Percentiles rank a stretch among this genome's conserved stretches.
Conservation (phyloP, 306 rosid genomes). For the Inga leiocalycina region DNA sequence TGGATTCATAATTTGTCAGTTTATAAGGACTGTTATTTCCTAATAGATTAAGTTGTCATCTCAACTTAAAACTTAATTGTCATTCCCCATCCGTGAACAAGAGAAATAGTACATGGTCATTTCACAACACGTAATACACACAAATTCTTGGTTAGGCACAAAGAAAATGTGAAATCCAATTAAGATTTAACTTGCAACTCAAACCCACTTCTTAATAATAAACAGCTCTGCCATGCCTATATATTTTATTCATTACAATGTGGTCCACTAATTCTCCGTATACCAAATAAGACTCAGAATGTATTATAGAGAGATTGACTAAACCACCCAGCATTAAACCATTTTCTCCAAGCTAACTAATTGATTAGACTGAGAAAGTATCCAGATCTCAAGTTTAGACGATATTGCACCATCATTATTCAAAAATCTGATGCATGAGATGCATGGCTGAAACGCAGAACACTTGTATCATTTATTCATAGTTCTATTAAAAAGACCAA, state of each 20-base stretch:
- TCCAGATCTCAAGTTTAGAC: not conserved
- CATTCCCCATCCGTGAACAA: not conserved
- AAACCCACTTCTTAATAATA: not conserved
- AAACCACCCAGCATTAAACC: not conserved
- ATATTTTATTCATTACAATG: not conserved
- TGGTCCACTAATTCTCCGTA: not conserved
- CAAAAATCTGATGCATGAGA: not conserved
- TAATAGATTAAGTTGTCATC: not conserved
- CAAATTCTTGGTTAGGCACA: not conserved
- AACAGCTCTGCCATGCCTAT: not conserved
- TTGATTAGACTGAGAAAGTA: not conserved
- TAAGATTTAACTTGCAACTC: not conserved
- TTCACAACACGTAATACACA: slow-evolving; percentile 1
- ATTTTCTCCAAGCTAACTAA: too few relatives aligned
- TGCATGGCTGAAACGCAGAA: not conserved
- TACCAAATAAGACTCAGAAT: not conserved
- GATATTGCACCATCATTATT: not conserved
- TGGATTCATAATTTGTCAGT: slow-evolving; percentile 43
- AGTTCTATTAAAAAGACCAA: not conserved
- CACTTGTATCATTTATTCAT: not conserved
- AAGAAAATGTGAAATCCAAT: not conserved
- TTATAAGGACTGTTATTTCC: slow-evolving; percentile 4
- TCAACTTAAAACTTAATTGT: slow-evolving; percentile 2
- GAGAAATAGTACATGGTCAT: not conserved
- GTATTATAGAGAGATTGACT: not conserved